Conservation (phyloP, 257 asterid species). For the Plectranthus barbatus region DNA sequence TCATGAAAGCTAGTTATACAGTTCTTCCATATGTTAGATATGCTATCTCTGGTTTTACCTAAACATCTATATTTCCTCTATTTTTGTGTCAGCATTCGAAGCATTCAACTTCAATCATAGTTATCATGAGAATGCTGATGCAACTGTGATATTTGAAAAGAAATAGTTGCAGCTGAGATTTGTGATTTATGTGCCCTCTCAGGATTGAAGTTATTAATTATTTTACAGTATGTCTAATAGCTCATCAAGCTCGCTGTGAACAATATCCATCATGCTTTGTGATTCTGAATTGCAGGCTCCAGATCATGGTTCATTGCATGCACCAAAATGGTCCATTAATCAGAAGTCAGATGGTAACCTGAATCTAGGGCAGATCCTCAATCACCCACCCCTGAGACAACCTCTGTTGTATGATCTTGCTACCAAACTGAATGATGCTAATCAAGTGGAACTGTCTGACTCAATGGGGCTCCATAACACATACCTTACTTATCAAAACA, state of each 20-base stretch:
- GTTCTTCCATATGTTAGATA: not conserved
- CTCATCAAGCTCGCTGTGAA: not conserved
- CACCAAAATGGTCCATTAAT: constrained; percentile 44
- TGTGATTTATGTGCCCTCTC: not conserved
- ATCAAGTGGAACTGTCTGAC: constrained; percentile 27
- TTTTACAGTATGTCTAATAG: not conserved
- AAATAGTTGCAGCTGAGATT: not conserved
- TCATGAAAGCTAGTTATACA: not conserved
- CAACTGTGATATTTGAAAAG: not conserved
- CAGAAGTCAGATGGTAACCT: constrained; percentile 32
- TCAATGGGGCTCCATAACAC: constrained; percentile 24
- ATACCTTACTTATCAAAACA: constrained; percentile 31
- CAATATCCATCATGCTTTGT: constrained; percentile 1
- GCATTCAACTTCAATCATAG: not conserved
- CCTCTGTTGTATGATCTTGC: constrained; percentile 25
- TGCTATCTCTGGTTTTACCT: not conserved
- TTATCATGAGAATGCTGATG: not conserved
- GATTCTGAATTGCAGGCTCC: constrained; percentile 40
- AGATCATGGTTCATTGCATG: constrained; percentile 24
- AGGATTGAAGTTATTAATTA: not conserved
- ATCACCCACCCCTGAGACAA: constrained; percentile 16
- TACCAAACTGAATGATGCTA: constrained; percentile 29
- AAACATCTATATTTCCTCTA: not conserved
- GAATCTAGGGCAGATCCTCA: constrained; percentile 21
- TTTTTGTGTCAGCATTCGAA: not conserved